Evolutionary conservation across 1,139 yeast genomes (phyloP), one percentile per base, ranked within the genome.

Genomic region (Sugiyamaella castrensis): DNA sequence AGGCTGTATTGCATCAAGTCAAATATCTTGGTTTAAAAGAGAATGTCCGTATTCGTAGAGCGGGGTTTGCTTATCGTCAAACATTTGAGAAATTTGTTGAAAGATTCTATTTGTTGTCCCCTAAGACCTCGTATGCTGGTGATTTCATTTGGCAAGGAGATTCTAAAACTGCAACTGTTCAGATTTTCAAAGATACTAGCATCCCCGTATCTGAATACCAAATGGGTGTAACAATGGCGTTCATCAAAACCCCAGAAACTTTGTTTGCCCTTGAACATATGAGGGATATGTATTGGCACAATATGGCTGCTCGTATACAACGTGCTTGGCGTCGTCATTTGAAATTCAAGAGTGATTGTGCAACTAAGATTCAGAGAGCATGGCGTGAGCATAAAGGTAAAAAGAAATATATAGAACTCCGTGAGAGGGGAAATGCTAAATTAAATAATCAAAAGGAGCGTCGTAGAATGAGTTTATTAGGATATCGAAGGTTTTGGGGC

Each of bases 281-380:
- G 94, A 81, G 98, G 68, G 99, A 94, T 63, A 86, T 84, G 71
- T 94, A 89, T 66, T 94, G 98, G 98, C 94, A 89, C 64, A 88
- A 87, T 61, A 94, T 92, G 96, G 98, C 98, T 2, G 91, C 96
- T 1, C 80, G 96, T 60, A 92, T 94, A 59, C 99, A 94, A 71
- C 79, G 98, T 58, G 98, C 98, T 4, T 89, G 97, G 91, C 80
- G 98, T 72, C 76, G 87, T 59, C 87, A 85, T 64, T 71, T 84
- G 54, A 83, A 83, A 65, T 77, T 87, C 63, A 84, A 91, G 69
- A 85, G 83, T 53, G 96, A 88, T 62, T 92, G 96, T 26, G 98
- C 97, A 1, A 81, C 79, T 54, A 79, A 76, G 45, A 81, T 92
- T 41, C 98, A 94, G 71, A 78, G 84, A 55, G 84, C 89, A 40